Evolutionary conservation across 2,329 filamentous ascomycete genomes (phyloP).

Genomic region (Epichloe sp.): DNA sequence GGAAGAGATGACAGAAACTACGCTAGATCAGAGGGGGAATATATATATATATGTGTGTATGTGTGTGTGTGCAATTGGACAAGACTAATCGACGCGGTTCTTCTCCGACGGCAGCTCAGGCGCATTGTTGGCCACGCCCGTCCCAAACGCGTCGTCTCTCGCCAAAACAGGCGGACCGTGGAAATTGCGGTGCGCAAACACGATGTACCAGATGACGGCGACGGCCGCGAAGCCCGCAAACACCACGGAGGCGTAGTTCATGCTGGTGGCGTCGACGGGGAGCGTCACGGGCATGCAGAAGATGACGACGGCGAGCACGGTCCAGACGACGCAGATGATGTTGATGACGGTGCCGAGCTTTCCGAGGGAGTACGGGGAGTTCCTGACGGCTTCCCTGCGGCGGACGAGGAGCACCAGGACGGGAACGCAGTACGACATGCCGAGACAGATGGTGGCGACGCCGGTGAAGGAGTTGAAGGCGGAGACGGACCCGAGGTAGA

Average conservation of each 20-base stretch:
- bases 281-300: conserved; percentile 63
- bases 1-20: too few species aligned
- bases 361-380: conserved; percentile 57
- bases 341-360: conserved; percentile 58
- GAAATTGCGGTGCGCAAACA: conserved; percentile 49
- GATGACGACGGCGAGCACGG: conserved; percentile 52
- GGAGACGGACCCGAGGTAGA: conserved; percentile 65
- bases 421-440: conserved; percentile 61
- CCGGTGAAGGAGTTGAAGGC: conserved; percentile 73
- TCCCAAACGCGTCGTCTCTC: background rate
- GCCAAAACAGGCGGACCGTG: conserved; percentile 36
- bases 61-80: background rate
- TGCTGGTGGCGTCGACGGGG: conserved; percentile 39
- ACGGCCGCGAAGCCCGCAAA: conserved; percentile 49
- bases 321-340: conserved; percentile 55
- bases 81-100: background rate
- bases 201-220: conserved; percentile 50
- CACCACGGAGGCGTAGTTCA: conserved; percentile 57
- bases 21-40: too few species aligned
- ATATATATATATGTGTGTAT: background rate
- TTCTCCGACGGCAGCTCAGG: background rate
- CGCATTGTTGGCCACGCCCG: background rate
- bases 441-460: conserved; percentile 67
- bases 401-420: conserved; percentile 59
- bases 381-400: conserved; percentile 49